Evolutionary conservation across 495 filamentous ascomycete species (phyloP).

Genomic region (Trichoderma virens): DNA sequence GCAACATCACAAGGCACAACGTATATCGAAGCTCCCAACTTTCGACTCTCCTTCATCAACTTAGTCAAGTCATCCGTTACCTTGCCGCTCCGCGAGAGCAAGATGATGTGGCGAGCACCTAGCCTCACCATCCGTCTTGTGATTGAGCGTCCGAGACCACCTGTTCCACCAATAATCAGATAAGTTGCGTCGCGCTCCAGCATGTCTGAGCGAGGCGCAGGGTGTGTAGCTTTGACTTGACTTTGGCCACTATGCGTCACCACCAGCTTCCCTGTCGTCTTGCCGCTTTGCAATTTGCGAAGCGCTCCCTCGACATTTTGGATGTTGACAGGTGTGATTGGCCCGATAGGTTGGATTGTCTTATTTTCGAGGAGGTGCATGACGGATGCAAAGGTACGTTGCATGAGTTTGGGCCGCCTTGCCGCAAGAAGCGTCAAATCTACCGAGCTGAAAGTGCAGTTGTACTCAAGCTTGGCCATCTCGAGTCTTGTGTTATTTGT

Average conservation of each 20-base stretch:
- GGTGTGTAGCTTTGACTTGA: slow-evolving; percentile 17
- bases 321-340: slow-evolving; percentile 26
- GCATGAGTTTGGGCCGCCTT: slow-evolving; percentile 31
- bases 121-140: slow-evolving; percentile 51
- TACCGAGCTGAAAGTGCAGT: slow-evolving; percentile 42
- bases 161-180: slow-evolving; percentile 55
- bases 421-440: slow-evolving; percentile 34
- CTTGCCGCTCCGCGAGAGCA: slow-evolving; percentile 49
- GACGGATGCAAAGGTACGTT: slow-evolving; percentile 33
- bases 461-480: slow-evolving; percentile 33
- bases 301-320: slow-evolving; percentile 37
- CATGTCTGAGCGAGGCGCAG: slow-evolving; percentile 15
- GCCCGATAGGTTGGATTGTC: slow-evolving; percentile 27
- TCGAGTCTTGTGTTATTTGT: slow-evolving; percentile 32
- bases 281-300: slow-evolving; percentile 39
- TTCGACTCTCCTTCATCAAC: slow-evolving; percentile 37
- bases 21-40: slow-evolving; percentile 30
- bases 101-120: slow-evolving; percentile 50
- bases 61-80: slow-evolving; percentile 32
- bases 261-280: slow-evolving; percentile 51
- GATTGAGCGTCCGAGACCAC: slow-evolving; percentile 55
- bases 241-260: slow-evolving; percentile 21
- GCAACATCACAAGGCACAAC: slow-evolving; percentile 37
- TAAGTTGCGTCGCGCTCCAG: slow-evolving; percentile 45
- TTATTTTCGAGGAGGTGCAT: slow-evolving; percentile 31